Evolutionary conservation across 345 rosid species (phyloP).

Genomic region (Rhodamnia rubescens): DNA sequence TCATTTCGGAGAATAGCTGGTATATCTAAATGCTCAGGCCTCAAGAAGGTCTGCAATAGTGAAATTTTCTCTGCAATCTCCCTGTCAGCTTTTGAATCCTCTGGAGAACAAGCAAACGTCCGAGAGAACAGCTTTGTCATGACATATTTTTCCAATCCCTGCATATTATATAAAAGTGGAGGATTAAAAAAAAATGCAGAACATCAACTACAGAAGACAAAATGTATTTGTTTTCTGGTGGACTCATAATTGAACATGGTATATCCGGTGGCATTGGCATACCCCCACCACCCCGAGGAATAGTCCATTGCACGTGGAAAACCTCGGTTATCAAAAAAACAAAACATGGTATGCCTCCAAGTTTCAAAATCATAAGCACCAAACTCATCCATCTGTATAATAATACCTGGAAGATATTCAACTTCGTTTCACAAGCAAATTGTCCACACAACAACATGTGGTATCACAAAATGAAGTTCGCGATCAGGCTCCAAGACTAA

Average conservation of each 20-base stretch:
- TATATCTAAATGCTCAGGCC: conserved; percentile 53
- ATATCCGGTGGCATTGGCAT: no score
- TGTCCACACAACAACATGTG: not conserved
- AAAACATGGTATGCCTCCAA: not conserved
- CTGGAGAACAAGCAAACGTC: conserved; percentile 31
- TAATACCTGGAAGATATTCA: not conserved
- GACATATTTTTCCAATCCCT: conserved; percentile 56
- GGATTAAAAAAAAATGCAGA: not conserved
- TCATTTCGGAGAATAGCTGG: conserved; percentile 35
- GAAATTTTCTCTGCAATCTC: conserved; percentile 36
- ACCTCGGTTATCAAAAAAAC: no score
- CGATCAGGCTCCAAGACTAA: not conserved
- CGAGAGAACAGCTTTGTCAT: conserved; percentile 42
- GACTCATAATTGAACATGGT: not conserved
- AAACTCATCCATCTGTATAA: not conserved
- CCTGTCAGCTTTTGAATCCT: conserved; percentile 29
- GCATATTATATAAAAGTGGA: not conserved
- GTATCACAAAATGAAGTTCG: not conserved
- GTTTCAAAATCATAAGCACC: not conserved
- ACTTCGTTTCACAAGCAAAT: not conserved
- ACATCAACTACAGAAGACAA: not conserved
- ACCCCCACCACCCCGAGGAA: no score
- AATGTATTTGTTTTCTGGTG: not conserved
- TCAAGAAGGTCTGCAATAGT: conserved; percentile 40
- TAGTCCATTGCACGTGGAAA: no score